phyloP scores from a whole-genome alignment of 1,284 basidiomycete genomes.

The Tranzscheliella williamsii region DNA sequence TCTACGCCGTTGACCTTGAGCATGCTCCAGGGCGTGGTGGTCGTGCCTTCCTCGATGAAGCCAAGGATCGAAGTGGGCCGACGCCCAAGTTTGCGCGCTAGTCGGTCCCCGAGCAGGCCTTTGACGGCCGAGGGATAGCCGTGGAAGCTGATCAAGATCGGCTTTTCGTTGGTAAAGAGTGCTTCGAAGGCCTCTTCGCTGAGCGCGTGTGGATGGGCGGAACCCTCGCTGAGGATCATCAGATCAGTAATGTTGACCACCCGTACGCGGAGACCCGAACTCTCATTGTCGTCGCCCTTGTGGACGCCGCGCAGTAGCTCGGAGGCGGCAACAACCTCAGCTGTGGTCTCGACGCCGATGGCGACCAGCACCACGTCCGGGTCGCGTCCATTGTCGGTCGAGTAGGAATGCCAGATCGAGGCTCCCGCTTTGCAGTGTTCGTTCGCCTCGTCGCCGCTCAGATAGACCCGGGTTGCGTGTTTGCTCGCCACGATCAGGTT shows the following conservation, averaged over 20 bases:
- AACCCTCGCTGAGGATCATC: conserved; percentile 72
- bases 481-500: conserved; percentile 86
- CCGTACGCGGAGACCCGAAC: conserved; percentile 45
- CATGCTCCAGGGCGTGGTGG: conserved; percentile 65
- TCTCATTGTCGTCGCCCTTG: conserved; percentile 36
- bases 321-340: conserved; percentile 62
- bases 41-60: conserved; percentile 64
- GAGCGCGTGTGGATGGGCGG: conserved; percentile 78
- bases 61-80: conserved; percentile 41
- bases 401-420: conserved; percentile 63
- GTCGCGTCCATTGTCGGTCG: conserved; percentile 63
- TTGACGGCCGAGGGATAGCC: conserved; percentile 65
- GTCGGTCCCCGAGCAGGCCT: conserved; percentile 33
- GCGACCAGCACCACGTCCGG: conserved; percentile 66
- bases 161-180: conserved; percentile 58
- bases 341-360: conserved; percentile 64
- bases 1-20: conserved; percentile 63
- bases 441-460: conserved; percentile 62
- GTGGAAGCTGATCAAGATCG: conserved; percentile 72
- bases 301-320: conserved; percentile 33
- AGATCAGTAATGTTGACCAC: conserved; percentile 66
- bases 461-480: conserved; percentile 52
- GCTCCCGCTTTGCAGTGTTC: conserved; percentile 61
- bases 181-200: conserved; percentile 66
- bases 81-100: conserved; percentile 10